phyloP scores from a whole-genome alignment of 2,329 filamentous ascomycete genomes.

The Phyllosticta capitalensis region DNA sequence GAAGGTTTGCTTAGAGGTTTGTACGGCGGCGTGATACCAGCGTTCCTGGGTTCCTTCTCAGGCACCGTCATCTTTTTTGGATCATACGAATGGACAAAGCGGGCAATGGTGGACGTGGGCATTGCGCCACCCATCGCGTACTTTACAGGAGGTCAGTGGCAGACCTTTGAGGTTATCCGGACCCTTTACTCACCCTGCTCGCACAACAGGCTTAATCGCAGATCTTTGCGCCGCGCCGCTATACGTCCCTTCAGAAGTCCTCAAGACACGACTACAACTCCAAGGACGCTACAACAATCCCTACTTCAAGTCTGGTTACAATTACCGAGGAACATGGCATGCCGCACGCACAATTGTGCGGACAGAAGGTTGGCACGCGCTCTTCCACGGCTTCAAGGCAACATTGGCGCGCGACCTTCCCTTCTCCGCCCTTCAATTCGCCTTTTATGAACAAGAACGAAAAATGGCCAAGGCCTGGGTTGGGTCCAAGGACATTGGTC shows the following conservation, averaged over 20 bases:
- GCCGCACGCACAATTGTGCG: slow-evolving; percentile 77
- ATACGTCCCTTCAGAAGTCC: slow-evolving; percentile 93
- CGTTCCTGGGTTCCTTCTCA: slow-evolving; percentile 83
- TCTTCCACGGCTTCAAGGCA: slow-evolving; percentile 96
- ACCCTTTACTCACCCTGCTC: neutral
- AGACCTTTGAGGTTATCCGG: neutral
- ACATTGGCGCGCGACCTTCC: slow-evolving; percentile 90
- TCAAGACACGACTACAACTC: slow-evolving; percentile 93
- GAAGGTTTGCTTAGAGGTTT: slow-evolving; percentile 79
- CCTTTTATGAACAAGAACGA: slow-evolving; percentile 94
- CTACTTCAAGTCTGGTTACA: slow-evolving; percentile 87
- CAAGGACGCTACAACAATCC: slow-evolving; percentile 95
- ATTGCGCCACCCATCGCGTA: slow-evolving; percentile 78
- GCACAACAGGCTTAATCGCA: slow-evolving; percentile 65
- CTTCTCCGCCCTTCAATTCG: slow-evolving; percentile 93
- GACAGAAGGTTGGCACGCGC: slow-evolving; percentile 69
- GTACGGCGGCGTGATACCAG: slow-evolving; percentile 89
- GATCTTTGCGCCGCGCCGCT: slow-evolving; percentile 86
- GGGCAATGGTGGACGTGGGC: slow-evolving; percentile 74
- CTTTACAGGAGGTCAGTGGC: slow-evolving; percentile 61
- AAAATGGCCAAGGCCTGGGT: slow-evolving; percentile 70
- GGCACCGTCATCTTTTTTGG: slow-evolving; percentile 95
- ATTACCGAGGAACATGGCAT: slow-evolving; percentile 79
- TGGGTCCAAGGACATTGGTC: slow-evolving; percentile 72
- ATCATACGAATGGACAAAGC: slow-evolving; percentile 91